phyloP scores from a whole-genome alignment of 2,329 filamentous ascomycete genomes.

The Monilinia laxa region DNA sequence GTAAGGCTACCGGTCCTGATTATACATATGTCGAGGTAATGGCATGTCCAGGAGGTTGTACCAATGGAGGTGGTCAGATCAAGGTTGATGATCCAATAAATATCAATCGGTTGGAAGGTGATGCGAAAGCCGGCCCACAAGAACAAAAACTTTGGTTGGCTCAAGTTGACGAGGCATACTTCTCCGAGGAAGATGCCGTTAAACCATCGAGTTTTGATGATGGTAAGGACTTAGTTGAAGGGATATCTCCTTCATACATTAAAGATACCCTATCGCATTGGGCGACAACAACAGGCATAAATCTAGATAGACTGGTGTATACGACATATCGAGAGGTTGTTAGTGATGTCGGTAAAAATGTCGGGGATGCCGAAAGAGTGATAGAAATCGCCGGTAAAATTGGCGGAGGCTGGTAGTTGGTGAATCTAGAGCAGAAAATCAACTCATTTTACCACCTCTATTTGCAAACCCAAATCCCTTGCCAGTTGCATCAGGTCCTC shows the following conservation, averaged over 20 bases:
- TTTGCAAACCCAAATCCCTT: slow-evolving; percentile 74
- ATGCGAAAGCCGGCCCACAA: slow-evolving; percentile 63
- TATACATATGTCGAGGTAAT: slow-evolving; percentile 98
- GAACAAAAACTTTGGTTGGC: slow-evolving; percentile 86
- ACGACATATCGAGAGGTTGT: slow-evolving; percentile 92
- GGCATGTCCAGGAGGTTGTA: slow-evolving; percentile 98
- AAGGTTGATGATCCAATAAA: slow-evolving; percentile 78
- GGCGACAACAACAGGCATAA: slow-evolving; percentile 69
- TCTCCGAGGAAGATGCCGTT: slow-evolving; percentile 63
- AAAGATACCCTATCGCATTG: slow-evolving; percentile 73
- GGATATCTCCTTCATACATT: slow-evolving; percentile 65
- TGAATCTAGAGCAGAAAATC: slow-evolving; percentile 50
- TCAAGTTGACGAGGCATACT: slow-evolving; percentile 86
- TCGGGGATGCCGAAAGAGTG: slow-evolving; percentile 73
- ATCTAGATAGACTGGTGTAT: slow-evolving; percentile 69
- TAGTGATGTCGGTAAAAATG: slow-evolving; percentile 85
- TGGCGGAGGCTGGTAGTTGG: slow-evolving; percentile 98
- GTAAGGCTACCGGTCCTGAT: slow-evolving; percentile 55
- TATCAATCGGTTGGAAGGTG: slow-evolving; percentile 48
- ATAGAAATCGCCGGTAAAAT: slow-evolving; percentile 87
- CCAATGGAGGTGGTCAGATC: slow-evolving; percentile 94
- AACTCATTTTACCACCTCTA: slow-evolving; percentile 57
- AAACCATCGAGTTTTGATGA: slow-evolving; percentile 37
- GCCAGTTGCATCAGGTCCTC: slow-evolving; percentile 74
- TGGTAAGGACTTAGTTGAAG: slow-evolving; percentile 53